phyloP scores from a whole-genome alignment of 345 rosid genomes.

The Passiflora organensis region DNA sequence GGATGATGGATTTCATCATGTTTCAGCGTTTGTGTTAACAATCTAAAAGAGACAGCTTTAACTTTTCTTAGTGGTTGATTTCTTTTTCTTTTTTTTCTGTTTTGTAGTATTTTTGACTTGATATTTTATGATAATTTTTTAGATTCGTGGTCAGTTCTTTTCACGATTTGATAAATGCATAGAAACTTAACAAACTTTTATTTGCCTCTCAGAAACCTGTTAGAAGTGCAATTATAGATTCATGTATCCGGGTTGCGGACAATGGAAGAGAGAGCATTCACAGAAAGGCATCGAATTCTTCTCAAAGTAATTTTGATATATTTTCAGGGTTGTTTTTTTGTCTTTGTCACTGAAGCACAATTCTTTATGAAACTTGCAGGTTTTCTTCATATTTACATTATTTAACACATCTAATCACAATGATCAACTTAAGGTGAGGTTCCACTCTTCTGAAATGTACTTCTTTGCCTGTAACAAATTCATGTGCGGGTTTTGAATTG shows the following conservation, averaged over 20 bases:
- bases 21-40: too few species aligned
- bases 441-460: conserved; percentile 8
- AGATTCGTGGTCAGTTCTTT: too few species aligned
- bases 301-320: background rate
- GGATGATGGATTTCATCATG: too few species aligned
- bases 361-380: conserved; percentile 43
- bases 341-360: too few species aligned
- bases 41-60: too few species aligned
- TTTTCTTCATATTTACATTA: conserved; percentile 76
- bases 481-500: conserved; percentile 22
- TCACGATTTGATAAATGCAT: too few species aligned
- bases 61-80: too few species aligned
- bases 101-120: background rate
- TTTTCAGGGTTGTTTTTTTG: too few species aligned
- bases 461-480: conserved; percentile 18
- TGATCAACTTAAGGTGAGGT: conserved; percentile 90
- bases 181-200: background rate
- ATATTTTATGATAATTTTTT: background rate
- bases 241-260: conserved; percentile 82
- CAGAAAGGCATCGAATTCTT: conserved; percentile 55
- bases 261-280: conserved; percentile 92
- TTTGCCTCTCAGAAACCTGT: conserved; percentile 55
- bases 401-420: conserved; percentile 80
- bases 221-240: conserved; percentile 77
- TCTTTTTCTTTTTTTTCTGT: background rate